Evolutionary conservation across 371 early-diverging fungal genomes (phyloP).

Genomic region (Mucor velutinosus): DNA sequence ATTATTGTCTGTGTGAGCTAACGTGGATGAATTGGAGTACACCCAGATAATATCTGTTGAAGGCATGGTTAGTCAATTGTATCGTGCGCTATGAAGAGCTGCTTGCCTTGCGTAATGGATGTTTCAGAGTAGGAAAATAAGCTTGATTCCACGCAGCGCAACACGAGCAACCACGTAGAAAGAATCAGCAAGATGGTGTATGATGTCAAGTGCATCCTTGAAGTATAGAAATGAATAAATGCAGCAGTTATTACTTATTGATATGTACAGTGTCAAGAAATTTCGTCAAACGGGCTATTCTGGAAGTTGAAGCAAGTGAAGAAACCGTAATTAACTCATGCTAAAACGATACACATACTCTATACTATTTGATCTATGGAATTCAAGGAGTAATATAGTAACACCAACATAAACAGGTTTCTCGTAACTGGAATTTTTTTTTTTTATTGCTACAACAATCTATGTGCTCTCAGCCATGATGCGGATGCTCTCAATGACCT

Average conservation of each 20-base stretch:
- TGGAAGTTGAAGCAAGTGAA: not conserved
- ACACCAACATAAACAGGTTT: not conserved
- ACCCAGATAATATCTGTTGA: constrained; percentile 3
- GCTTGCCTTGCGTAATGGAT: not conserved
- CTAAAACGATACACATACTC: not conserved
- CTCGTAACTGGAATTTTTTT: not conserved
- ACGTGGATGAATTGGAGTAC: constrained; percentile 11
- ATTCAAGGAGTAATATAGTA: not conserved
- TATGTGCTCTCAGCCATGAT: constrained; percentile 8
- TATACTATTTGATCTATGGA: not conserved
- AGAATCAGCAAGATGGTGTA: not conserved
- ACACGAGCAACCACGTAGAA: not conserved
- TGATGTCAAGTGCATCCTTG: not conserved
- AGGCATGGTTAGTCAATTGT: not conserved
- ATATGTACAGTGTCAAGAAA: not conserved
- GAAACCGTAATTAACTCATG: not conserved
- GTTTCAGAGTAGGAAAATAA: not conserved
- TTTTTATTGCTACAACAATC: not conserved
- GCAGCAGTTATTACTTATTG: not conserved
- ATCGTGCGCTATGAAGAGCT: not conserved
- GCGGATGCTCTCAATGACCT: constrained; percentile 28
- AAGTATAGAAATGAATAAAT: not conserved
- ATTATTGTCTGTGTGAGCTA: constrained; percentile 5
- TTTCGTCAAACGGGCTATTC: not conserved
- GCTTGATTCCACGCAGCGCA: not conserved